phyloP scores from a whole-genome alignment of 768 basidiomycete species.

The Xerocomus potaroensis region DNA sequence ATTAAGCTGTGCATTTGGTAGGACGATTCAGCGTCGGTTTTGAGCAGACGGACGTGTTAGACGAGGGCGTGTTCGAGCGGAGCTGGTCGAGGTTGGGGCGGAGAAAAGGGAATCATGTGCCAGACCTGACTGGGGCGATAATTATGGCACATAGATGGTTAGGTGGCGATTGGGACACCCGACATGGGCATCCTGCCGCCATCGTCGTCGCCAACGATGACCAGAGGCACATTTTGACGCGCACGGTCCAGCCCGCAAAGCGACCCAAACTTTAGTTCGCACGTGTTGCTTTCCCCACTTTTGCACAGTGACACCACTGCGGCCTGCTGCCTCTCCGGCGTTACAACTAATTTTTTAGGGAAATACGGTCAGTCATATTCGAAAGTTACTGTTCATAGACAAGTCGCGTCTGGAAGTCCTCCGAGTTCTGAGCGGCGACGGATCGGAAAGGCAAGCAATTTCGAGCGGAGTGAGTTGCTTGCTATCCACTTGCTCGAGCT shows the following conservation, averaged over 20 bases:
- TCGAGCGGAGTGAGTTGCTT: constrained; percentile 34
- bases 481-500: not conserved
- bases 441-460: constrained; percentile 36
- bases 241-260: constrained; percentile 26
- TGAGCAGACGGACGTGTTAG: too few relatives aligned
- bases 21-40: too few relatives aligned
- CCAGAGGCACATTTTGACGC: constrained; percentile 12
- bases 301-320: constrained; percentile 25
- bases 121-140: constrained; percentile 14
- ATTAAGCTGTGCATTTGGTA: too few relatives aligned
- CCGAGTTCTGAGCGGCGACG: constrained; percentile 35
- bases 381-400: constrained; percentile 3
- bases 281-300: constrained; percentile 29
- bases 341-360: constrained; percentile 9
- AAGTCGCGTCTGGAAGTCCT: constrained; percentile 14
- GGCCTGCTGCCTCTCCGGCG: constrained; percentile 7
- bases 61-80: constrained; percentile 36
- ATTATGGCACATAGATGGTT: constrained; percentile 27
- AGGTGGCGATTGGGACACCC: not conserved
- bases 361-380: constrained; percentile 5
- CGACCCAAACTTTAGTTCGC: constrained; percentile 30
- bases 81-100: constrained; percentile 32
- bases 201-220: constrained; percentile 20
- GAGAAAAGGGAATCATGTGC: constrained; percentile 30
- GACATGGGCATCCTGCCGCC: constrained; percentile 10